Conservation (phyloP, 768 basidiomycete genomes). For the Clathrus columnatus region DNA sequence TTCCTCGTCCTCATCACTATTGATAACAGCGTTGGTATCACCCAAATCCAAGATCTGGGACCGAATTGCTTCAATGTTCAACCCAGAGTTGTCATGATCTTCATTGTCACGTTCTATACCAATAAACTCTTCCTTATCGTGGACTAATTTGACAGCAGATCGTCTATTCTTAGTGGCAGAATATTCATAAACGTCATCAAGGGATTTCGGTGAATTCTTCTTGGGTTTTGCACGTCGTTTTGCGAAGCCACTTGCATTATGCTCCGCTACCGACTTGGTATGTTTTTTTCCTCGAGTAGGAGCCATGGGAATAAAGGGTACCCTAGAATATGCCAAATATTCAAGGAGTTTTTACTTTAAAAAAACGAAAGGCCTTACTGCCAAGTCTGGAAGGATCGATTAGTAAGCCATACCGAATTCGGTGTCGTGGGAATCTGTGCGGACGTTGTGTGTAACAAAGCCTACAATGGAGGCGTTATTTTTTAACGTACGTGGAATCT, state of each 20-base stretch:
- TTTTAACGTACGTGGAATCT: constrained; percentile 78
- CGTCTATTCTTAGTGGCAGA: constrained; percentile 37
- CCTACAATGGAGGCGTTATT: constrained; percentile 72
- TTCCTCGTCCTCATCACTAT: constrained; percentile 73
- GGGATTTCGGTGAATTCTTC: constrained; percentile 22
- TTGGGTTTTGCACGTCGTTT: constrained; percentile 41
- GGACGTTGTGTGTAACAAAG: not conserved
- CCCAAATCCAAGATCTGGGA: constrained; percentile 24
- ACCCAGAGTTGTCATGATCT: constrained; percentile 27
- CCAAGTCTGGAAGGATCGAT: not conserved
- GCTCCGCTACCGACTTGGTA: constrained; percentile 11
- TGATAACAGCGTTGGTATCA: constrained; percentile 22
- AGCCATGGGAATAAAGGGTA: not conserved
- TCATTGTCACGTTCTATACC: constrained; percentile 30
- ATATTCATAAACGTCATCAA: constrained; percentile 59
- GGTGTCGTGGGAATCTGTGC: not conserved
- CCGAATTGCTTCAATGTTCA: constrained; percentile 13
- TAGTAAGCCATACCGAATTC: not conserved
- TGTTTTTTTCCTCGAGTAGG: not conserved
- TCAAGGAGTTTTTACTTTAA: not conserved
- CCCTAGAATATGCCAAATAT: not conserved
- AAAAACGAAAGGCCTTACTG: not conserved
- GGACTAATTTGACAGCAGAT: constrained; percentile 40
- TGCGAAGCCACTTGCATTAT: constrained; percentile 41
- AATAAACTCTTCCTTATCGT: constrained; percentile 48